These are phyloP conservation scores for Aspergillus glaucus DNA, from an alignment of 2,329 filamentous ascomycete species.

Conservation along the genomic window DNA sequence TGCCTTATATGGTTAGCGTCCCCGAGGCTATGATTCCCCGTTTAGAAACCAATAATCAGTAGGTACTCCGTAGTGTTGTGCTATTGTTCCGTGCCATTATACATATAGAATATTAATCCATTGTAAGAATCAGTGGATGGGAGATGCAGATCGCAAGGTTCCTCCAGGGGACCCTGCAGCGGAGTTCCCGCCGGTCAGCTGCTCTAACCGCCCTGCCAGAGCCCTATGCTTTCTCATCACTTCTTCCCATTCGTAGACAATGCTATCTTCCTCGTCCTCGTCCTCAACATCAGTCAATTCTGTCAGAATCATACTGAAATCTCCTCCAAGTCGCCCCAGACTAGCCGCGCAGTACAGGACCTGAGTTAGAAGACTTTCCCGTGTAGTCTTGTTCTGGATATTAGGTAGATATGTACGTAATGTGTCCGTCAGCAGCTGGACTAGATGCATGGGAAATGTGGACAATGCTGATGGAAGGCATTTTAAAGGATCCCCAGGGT, in stretches of 20 bases:
- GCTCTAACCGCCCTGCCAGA: constrained; percentile 62
- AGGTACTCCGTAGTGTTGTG: no score
- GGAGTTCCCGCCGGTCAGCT: constrained; percentile 27
- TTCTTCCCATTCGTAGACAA: constrained; percentile 67
- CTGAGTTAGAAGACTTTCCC: constrained; percentile 86
- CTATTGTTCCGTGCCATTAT: background rate
- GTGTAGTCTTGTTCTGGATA: constrained; percentile 68
- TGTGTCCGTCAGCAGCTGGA: constrained; percentile 73
- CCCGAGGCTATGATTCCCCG: constrained; percentile 3
- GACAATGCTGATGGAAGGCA: constrained; percentile 69
- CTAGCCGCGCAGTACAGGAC: constrained; percentile 90
- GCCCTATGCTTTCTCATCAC: constrained; percentile 82
- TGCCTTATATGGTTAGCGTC: constrained; percentile 9
- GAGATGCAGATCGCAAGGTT: constrained; percentile 12
- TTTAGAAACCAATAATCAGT: constrained; percentile 1
- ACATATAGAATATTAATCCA: background rate
- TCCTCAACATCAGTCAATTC: constrained; percentile 39
- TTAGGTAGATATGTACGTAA: constrained; percentile 71
- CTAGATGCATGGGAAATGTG: constrained; percentile 77
- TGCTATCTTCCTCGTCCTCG: constrained; percentile 38
- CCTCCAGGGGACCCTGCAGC: constrained; percentile 10
- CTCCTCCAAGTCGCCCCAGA: constrained; percentile 79
- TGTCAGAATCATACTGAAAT: constrained; percentile 85
- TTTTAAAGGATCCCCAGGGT: constrained; percentile 27
- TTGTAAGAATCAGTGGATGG: constrained; percentile 4